Percentiles rank a stretch among this genome's conserved stretches.
phyloP scores from a whole-genome alignment of 1,139 yeast species.

The Sugiyamaella japonica region DNA sequence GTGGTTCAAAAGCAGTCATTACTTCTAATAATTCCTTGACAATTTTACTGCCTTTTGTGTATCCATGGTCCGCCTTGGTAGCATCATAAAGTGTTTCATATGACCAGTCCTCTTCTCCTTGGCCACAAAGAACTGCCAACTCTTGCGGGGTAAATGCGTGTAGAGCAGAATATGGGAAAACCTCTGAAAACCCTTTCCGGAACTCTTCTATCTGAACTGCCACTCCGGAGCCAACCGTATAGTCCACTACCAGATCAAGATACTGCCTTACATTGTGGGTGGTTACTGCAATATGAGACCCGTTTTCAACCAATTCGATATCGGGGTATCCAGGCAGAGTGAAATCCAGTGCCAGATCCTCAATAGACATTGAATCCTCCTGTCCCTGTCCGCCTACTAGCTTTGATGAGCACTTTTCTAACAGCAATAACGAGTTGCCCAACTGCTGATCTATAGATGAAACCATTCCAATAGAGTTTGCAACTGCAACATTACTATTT shows the following conservation, averaged over 20 bases:
- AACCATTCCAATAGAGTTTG: conserved; percentile 48
- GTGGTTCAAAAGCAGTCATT: conserved; percentile 53
- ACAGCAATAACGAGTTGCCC: conserved; percentile 58
- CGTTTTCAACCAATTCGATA: conserved; percentile 58
- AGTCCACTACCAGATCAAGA: conserved; percentile 58
- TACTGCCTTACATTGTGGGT: conserved; percentile 58
- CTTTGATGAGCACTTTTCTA: conserved; percentile 42
- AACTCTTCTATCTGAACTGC: conserved; percentile 65
- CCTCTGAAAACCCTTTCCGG: conserved; percentile 77
- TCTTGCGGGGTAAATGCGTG: conserved; percentile 73
- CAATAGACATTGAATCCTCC: conserved; percentile 47
- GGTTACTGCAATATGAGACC: conserved; percentile 53
- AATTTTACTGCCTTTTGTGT: conserved; percentile 65
- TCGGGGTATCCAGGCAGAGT: conserved; percentile 76
- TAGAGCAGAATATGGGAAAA: conserved; percentile 77
- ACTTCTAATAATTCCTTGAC: conserved; percentile 61
- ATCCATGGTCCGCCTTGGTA: conserved; percentile 90
- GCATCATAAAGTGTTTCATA: conserved; percentile 52
- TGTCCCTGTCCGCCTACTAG: conserved; percentile 34
- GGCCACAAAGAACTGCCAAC: conserved; percentile 67
- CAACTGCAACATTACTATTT: conserved; percentile 16
- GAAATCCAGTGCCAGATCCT: conserved; percentile 61
- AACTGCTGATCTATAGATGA: conserved; percentile 56
- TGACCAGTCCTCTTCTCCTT: conserved; percentile 88
- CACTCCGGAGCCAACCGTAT: conserved; percentile 66